Evolutionary conservation across 371 early-diverging fungal genomes (phyloP).

Genomic region (Rhizomucor pusillus): DNA sequence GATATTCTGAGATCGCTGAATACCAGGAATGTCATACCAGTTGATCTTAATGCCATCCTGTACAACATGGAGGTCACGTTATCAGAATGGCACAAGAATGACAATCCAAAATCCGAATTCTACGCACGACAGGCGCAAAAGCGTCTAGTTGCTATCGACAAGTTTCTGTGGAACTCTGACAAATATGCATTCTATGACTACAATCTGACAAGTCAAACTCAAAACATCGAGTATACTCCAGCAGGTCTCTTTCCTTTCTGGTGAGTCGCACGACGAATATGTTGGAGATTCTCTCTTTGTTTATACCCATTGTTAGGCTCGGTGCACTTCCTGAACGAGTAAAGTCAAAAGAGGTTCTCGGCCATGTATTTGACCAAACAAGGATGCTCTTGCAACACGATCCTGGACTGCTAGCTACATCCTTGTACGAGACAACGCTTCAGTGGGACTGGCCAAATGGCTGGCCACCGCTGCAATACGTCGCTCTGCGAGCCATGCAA

Average conservation of each 20-base stretch:
- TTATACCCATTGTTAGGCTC: constrained; percentile 18
- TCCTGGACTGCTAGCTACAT: constrained; percentile 71
- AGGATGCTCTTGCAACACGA: constrained; percentile 25
- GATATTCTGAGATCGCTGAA: constrained; percentile 51
- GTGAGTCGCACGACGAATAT: constrained; percentile 5
- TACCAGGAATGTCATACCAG: constrained; percentile 71
- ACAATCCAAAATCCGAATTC: constrained; percentile 19
- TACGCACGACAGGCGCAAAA: constrained; percentile 34
- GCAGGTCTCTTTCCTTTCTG: constrained; percentile 48
- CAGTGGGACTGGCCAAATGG: constrained; percentile 93
- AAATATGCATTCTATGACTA: constrained; percentile 54
- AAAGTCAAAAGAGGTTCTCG: constrained; percentile 9
- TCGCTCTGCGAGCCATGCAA: constrained; percentile 52
- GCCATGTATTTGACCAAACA: constrained; percentile 32
- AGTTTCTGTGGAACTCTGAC: constrained; percentile 49
- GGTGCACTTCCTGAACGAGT: constrained; percentile 35
- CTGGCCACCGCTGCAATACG: constrained; percentile 69
- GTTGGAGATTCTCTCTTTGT: neutral
- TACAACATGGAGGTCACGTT: constrained; percentile 69
- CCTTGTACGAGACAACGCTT: constrained; percentile 54
- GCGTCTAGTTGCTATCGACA: constrained; percentile 45
- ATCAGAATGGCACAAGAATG: constrained; percentile 42
- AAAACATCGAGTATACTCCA: constrained; percentile 35
- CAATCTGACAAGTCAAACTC: constrained; percentile 37
- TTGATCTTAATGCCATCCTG: constrained; percentile 85